phyloP scores from a whole-genome alignment of 2,329 filamentous ascomycete genomes.

The Dothidotthia symphoricarpi region DNA sequence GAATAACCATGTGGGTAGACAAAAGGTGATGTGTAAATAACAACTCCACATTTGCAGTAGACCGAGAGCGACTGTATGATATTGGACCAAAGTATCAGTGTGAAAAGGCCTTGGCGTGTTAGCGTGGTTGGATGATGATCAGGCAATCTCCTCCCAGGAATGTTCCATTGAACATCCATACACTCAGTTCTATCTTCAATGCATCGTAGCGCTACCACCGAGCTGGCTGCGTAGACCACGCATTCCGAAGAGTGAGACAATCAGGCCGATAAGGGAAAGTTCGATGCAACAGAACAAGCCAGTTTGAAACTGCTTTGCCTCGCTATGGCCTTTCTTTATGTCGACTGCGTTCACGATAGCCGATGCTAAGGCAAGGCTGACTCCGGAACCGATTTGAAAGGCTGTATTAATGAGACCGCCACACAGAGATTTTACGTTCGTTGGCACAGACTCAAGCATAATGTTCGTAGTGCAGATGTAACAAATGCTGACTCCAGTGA shows the following conservation, averaged over 20 bases:
- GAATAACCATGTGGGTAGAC: too few relatives aligned
- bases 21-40: too few relatives aligned
- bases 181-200: too few relatives aligned
- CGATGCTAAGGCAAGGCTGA: slow-evolving; percentile 4
- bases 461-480: slow-evolving; percentile 7
- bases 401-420: slow-evolving; percentile 5
- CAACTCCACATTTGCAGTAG: too few relatives aligned
- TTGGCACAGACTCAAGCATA: slow-evolving; percentile 6
- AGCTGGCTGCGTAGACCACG: slow-evolving; percentile 3
- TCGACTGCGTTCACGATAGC: slow-evolving; percentile 6
- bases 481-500: slow-evolving; percentile 5
- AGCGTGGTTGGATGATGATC: too few relatives aligned
- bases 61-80: too few relatives aligned
- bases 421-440: slow-evolving; percentile 5
- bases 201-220: not conserved
- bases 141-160: too few relatives aligned
- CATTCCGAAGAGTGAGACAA: slow-evolving; percentile 2
- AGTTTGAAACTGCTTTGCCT: slow-evolving; percentile 5
- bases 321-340: slow-evolving; percentile 5
- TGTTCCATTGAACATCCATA: too few relatives aligned
- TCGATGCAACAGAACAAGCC: slow-evolving; percentile 6
- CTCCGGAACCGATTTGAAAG: slow-evolving; percentile 5
- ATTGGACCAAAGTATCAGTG: too few relatives aligned
- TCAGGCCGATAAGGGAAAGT: slow-evolving; percentile 2
- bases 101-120: too few relatives aligned